A percentile compares a stretch with the other conserved stretches of the same genome.
These are phyloP conservation scores for Beauveria sp. DNA, from an alignment of 2,329 filamentous ascomycete species.

Conservation along the genomic window DNA sequence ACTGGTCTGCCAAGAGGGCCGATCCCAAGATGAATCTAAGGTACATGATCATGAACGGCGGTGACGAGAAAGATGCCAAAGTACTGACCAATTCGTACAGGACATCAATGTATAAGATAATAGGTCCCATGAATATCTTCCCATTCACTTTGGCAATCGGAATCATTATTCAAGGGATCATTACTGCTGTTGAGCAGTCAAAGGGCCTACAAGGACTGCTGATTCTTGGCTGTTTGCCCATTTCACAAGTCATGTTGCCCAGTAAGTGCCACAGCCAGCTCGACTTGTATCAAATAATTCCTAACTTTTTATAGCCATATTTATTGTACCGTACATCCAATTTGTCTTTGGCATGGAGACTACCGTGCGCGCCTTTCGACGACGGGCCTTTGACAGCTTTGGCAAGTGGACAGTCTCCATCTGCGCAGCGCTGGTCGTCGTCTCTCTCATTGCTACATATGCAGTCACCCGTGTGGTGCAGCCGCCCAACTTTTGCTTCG, in stretches of 20 bases:
- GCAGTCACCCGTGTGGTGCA: conserved; percentile 48
- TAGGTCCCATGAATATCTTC: conserved; percentile 41
- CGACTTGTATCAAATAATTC: neutral
- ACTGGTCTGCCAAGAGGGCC: conserved; percentile 35
- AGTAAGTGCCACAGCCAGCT: conserved; percentile 31
- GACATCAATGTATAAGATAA: conserved; percentile 32
- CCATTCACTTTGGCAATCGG: conserved; percentile 51
- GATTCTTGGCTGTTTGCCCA: conserved; percentile 42
- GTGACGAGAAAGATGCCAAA: neutral
- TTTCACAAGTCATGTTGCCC: conserved; percentile 53
- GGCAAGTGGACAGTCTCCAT: conserved; percentile 53
- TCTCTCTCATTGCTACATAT: conserved; percentile 49
- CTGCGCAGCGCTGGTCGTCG: conserved; percentile 44
- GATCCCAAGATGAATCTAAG: conserved; percentile 33
- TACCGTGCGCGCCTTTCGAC: conserved; percentile 45
- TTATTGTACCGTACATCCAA: conserved; percentile 59
- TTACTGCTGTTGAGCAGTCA: conserved; percentile 50
- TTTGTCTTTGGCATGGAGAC: conserved; percentile 58
- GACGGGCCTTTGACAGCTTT: conserved; percentile 48
- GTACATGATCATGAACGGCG: conserved; percentile 21
- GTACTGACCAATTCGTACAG: conserved; percentile 18
- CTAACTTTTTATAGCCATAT: conserved; percentile 42
- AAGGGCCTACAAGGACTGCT: conserved; percentile 45
- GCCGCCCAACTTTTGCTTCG: conserved; percentile 56
- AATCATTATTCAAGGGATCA: conserved; percentile 50